These are phyloP conservation scores for Phytophthora litchii DNA, from an alignment of 352 stramenopile genomes.

Conservation along the genomic window DNA sequence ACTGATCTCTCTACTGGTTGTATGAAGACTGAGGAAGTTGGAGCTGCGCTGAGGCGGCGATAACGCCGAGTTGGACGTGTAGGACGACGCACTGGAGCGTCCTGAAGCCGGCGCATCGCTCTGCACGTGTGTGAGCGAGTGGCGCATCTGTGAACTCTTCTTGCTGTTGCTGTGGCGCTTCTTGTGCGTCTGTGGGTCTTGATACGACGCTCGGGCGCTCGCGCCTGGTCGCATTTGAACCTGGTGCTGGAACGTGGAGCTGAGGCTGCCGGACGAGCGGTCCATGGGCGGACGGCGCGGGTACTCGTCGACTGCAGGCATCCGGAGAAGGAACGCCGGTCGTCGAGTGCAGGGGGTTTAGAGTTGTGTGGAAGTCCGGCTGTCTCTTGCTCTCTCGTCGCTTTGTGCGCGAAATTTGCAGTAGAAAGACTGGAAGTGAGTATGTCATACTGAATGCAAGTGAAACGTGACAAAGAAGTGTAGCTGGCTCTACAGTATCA, in stretches of 20 bases:
- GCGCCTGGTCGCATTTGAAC: conserved; percentile 22
- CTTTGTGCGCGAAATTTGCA: conserved; percentile 16
- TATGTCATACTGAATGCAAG: conserved; percentile 2
- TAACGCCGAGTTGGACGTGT: conserved; percentile 33
- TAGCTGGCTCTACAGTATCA: conserved; percentile 1
- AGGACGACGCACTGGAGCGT: conserved; percentile 34
- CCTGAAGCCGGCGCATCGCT: conserved; percentile 27
- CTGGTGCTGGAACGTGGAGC: conserved; percentile 41
- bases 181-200: conserved; percentile 36
- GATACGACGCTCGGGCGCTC: conserved; percentile 40
- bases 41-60: conserved; percentile 30
- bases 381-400: conserved; percentile 28
- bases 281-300: conserved; percentile 22
- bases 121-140: conserved; percentile 61
- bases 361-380: conserved; percentile 23
- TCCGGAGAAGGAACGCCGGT: conserved; percentile 14
- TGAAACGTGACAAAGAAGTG: neutral
- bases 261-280: conserved; percentile 27
- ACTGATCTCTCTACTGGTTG: conserved; percentile 35
- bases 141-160: conserved; percentile 42
- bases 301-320: conserved; percentile 48
- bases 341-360: conserved; percentile 15
- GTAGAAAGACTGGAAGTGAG: conserved; percentile 4
- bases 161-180: conserved; percentile 37
- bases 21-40: conserved; percentile 28